Base-by-base conservation (phyloP, 2,329 filamentous ascomycete genomes). In the Botrytis squamosa region DNA sequence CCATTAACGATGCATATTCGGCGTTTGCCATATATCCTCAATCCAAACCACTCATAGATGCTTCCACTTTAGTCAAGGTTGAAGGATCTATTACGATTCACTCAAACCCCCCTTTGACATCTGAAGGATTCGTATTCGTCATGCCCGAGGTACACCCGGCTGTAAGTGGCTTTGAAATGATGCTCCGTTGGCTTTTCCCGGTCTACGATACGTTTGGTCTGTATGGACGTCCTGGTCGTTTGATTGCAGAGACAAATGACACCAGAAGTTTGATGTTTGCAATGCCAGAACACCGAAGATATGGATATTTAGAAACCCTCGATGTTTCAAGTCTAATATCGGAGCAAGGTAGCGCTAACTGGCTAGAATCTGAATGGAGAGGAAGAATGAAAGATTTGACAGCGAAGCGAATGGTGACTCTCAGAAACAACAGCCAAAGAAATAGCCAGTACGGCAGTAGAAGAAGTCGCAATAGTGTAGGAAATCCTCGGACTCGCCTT, bases 21-120 rank as follows among this genome's bases (percentile, higher is more conserved):
- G 95, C 94, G 25, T 98, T 97, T 81, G 94, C 95, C 69, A 93
- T 99, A 72, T 99, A 99, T 81, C 96, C 96, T 1, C 95, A 98
- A 81, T 92, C 94, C 25, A 97, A 97, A 83, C 92, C 93, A 0
- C 85, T 99, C 57, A 97, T 99, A 74, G 95, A 99, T 78, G 93
- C 95, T 74, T 98, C 96, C 1, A 98, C 95, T 0, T 84, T 99
- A 74, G 88, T 98, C 76, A 99, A 99, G 83, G 88, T 99, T 42
- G 96, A 99, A 83, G 96, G 95, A 16, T 90, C 90, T 76, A 94
- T 99, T 75, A 94, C 92, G 0, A 93, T 98, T 57, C 94, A 98
- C 83, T 91, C 92, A 0, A 88, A 90, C 20, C 91, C 93, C 14
- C 90, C 93, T 38, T 38, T 92, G 0, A 90, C 90, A 3, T 92